Base-by-base conservation (phyloP, 2,329 filamentous ascomycete genomes). In the Colletotrichum magnum region DNA sequence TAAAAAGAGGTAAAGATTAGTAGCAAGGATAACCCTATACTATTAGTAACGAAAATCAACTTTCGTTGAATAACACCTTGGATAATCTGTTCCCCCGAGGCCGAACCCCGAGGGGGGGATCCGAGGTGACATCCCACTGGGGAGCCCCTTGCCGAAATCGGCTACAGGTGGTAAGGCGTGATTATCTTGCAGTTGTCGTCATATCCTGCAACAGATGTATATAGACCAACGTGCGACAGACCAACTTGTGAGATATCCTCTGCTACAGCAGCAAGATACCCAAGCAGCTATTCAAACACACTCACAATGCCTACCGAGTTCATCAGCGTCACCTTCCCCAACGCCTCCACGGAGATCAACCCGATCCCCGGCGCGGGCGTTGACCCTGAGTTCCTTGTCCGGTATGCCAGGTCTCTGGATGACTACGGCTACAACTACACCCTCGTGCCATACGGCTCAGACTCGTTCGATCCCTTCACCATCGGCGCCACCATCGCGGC, bases 391-490 rank as follows among this genome's bases (percentile, higher is more conserved):
- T 90, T 82, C 72, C 82, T 90, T 4, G 78, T 82, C 36, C 86
- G 88, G 36, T 90, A 90, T 73, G 85, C 87, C 15, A 82, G 86
- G 24, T 82, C 81, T 5, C 81, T 90, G 2, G 88, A 91, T 70
- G 88, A 90, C 73, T 87, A 89, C 75, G 85, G 78, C 53, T 90
- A 85, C 81, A 88, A 89, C 77, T 90, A 90, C 76, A 90, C 88
- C 0, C 82, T 90, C 2, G 82, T 90, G 16, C 88, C 88, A 0
- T 90, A 90, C 70, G 84, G 84, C 58, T 89, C 88, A 0, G 83
- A 82, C 2, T 85, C 76, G 10, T 88, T 83, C 66, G 87, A 89
- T 71, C 87, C 87, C 1, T 90, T 86, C 78, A 90, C 88, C 5
- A 81, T 87, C 12, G 88, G 87, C 24, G 87, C 88, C 0, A 89